Evolutionary conservation across 2,329 filamentous ascomycete genomes (phyloP).

Genomic region (Arthrobotrys megalospora): DNA sequence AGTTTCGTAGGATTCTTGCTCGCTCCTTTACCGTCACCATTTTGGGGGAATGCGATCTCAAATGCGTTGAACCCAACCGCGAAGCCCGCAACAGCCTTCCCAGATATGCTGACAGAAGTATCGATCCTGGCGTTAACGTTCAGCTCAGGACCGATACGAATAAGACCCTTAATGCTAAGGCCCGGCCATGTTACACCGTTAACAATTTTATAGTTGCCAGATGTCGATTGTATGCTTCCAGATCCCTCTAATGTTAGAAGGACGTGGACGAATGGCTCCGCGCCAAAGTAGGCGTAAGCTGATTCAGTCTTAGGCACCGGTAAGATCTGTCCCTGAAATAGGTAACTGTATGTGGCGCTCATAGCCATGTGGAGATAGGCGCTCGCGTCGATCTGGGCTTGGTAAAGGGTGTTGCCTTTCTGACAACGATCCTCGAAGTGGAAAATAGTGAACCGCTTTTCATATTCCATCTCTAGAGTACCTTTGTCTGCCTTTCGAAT

Average conservation of each 20-base stretch:
- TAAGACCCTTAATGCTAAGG: constrained; percentile 29
- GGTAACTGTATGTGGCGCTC: constrained; percentile 32
- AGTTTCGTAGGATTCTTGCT: constrained; percentile 22
- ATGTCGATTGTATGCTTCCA: constrained; percentile 31
- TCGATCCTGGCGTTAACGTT: constrained; percentile 31
- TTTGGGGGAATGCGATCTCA: constrained; percentile 32
- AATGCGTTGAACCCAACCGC: constrained; percentile 27
- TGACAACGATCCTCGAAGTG: constrained; percentile 40
- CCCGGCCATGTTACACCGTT: constrained; percentile 35
- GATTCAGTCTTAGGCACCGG: constrained; percentile 31
- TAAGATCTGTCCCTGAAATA: constrained; percentile 39
- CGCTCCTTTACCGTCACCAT: constrained; percentile 28
- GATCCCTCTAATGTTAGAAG: constrained; percentile 30
- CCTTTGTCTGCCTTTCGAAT: constrained; percentile 24
- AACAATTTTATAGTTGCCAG: constrained; percentile 29
- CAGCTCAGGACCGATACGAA: constrained; percentile 28
- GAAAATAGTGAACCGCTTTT: constrained; percentile 34
- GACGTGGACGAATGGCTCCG: constrained; percentile 28
- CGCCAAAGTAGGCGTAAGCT: constrained; percentile 30
- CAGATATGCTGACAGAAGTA: constrained; percentile 32
- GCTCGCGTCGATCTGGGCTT: constrained; percentile 28
- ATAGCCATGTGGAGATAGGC: constrained; percentile 42
- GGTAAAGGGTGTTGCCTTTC: constrained; percentile 26
- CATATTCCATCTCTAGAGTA: constrained; percentile 33
- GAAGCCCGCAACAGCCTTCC: constrained; percentile 33